Evolutionary conservation across 169 alveolate genomes (phyloP).

Genomic region (Eimeria mitis): DNA sequence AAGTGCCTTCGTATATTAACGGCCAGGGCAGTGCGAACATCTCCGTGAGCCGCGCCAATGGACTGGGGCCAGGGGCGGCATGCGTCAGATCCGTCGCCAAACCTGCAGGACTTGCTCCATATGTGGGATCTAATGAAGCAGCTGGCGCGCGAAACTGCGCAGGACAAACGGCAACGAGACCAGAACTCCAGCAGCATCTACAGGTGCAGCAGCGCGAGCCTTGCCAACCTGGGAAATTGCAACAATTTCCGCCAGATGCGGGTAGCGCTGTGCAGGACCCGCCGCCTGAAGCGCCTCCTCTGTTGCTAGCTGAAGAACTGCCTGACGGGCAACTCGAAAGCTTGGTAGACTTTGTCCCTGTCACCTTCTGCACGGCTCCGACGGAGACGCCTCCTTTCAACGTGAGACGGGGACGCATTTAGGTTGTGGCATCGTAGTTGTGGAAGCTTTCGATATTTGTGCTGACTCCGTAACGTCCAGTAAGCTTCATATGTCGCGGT

Average conservation of each 20-base stretch:
- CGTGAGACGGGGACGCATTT: background rate
- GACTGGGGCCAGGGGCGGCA: background rate
- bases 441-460: background rate
- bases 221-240: background rate
- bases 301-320: constrained; percentile 31
- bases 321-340: constrained; percentile 4
- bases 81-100: background rate
- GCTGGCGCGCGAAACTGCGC: background rate
- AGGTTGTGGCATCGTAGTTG: background rate
- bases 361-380: constrained; percentile 52
- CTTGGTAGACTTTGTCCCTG: constrained; percentile 40
- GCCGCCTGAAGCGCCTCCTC: background rate
- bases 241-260: background rate
- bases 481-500: background rate
- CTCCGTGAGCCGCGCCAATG: background rate
- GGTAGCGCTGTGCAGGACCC: background rate
- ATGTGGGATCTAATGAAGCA: background rate
- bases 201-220: constrained; percentile 3
- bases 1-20: background rate
- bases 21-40: background rate
- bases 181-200: constrained; percentile 1
- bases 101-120: background rate
- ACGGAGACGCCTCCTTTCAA: constrained; percentile 21
- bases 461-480: background rate
- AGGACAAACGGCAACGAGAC: constrained; percentile 4